Percentiles rank a stretch among this genome's conserved stretches.
phyloP scores from a whole-genome alignment of 2,329 filamentous ascomycete species.

The Xylariales sp. region DNA sequence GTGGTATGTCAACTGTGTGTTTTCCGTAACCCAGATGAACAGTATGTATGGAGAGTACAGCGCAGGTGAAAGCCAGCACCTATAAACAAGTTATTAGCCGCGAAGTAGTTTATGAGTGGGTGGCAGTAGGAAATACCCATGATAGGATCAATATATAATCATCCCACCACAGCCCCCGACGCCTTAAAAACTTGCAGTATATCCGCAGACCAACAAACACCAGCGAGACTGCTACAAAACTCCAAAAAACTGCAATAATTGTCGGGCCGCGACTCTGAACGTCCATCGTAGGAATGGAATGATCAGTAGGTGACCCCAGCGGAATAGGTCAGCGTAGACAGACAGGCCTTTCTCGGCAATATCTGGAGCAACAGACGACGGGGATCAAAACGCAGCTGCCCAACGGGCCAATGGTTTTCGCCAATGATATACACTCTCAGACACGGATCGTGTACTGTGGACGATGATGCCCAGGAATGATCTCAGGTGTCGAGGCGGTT shows the following conservation, averaged over 20 bases:
- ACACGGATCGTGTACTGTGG: too few species aligned
- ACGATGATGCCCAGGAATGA: too few species aligned
- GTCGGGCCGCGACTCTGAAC: neutral
- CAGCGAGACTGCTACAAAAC: neutral
- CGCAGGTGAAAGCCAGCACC: neutral
- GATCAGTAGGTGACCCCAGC: too few species aligned
- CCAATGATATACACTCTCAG: too few species aligned
- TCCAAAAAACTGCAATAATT: neutral
- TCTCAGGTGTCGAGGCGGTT: too few species aligned
- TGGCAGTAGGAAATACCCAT: slow-evolving; percentile 15
- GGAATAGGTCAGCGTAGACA: too few species aligned
- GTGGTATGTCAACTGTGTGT: slow-evolving; percentile 9
- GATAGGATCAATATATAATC: slow-evolving; percentile 21
- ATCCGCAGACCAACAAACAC: neutral
- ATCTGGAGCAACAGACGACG: too few species aligned
- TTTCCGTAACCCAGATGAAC: slow-evolving; percentile 7
- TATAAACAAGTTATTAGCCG: neutral
- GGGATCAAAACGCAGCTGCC: too few species aligned
- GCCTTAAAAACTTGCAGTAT: slow-evolving; percentile 3
- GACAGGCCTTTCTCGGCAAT: too few species aligned
- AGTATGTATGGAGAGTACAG: neutral
- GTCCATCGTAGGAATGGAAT: too few species aligned
- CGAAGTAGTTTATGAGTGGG: too few species aligned
- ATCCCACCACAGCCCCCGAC: slow-evolving; percentile 21
- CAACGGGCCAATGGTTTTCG: too few species aligned